Percentiles rank a stretch among this genome's conserved stretches.
Evolutionary conservation across 352 stramenopile species (phyloP).

Genomic region (Globisporangium radiosum): DNA sequence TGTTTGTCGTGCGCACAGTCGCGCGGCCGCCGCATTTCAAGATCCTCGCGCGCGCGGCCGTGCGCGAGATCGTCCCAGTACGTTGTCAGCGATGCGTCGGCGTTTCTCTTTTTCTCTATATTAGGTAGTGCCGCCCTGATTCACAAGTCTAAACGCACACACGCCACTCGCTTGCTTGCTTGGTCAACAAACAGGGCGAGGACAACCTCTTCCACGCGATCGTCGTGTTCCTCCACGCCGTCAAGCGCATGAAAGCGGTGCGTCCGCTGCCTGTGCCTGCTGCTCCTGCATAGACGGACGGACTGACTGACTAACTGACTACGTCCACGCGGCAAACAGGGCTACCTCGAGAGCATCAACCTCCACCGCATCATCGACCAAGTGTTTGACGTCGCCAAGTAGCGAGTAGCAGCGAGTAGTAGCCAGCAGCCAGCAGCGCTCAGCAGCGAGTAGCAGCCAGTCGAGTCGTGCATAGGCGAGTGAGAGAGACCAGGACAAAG

Average conservation of each 20-base stretch:
- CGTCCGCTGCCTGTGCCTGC: slow-evolving; percentile 13
- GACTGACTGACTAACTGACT: background rate
- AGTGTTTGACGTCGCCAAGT: slow-evolving; percentile 83
- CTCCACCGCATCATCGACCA: slow-evolving; percentile 79
- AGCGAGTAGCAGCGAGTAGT: slow-evolving; percentile 10
- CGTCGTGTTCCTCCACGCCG: slow-evolving; percentile 74
- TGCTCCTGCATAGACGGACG: background rate
- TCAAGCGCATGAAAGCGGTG: slow-evolving; percentile 85
- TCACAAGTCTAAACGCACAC: too few species aligned
- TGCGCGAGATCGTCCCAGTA: slow-evolving; percentile 81
- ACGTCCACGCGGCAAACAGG: slow-evolving; percentile 19
- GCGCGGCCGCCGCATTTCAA: slow-evolving; percentile 79
- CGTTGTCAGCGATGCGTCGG: slow-evolving; percentile 4
- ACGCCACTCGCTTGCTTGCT: too few species aligned
- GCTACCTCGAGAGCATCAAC: slow-evolving; percentile 85
- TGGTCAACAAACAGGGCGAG: slow-evolving; percentile 37
- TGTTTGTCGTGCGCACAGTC: slow-evolving; percentile 77
- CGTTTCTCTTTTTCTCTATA: background rate
- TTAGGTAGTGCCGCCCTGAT: too few species aligned
- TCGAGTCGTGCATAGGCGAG: too few species aligned
- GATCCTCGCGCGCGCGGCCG: slow-evolving; percentile 60
- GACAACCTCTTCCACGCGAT: slow-evolving; percentile 83
- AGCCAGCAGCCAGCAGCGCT: too few species aligned
- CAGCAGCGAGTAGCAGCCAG: too few species aligned
- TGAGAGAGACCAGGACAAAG: too few species aligned